Base-by-base conservation (phyloP, 2,329 filamentous ascomycete species). In the Rutstroemia sp. region DNA sequence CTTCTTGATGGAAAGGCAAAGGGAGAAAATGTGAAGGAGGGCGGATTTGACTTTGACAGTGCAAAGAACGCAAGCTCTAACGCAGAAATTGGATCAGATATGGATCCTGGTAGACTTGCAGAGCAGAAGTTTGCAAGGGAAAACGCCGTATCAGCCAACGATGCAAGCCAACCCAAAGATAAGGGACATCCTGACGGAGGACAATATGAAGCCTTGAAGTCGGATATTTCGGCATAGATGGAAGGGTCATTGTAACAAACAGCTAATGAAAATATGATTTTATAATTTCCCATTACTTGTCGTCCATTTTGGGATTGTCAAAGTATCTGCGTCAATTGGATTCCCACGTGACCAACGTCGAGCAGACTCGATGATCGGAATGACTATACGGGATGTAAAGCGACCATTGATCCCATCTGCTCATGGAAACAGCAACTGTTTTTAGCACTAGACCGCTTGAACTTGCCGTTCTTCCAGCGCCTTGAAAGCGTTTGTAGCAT, bases 81-180 rank as follows among this genome's bases (percentile, higher is more conserved):
- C 38, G 53, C 72, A 4, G 73, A 78, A 62, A 73, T 75, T 58
- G 78, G 78, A 2, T 73, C 72, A 5, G 69, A 73, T 63, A 67
- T 77, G 57, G 78, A 81, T 61, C 78, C 78, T 4, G 71, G 72
- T 51, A 64, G 73, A 8, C 57, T 72, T 40, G 77, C 77, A 4
- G 77, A 78, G 67, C 60, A 69, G 42, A 72, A 73, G 61, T 71
- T 80, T 34, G 19, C 51, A 30, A 64, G 55, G 48, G 51, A 48
- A n/a, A 68, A 68, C 62, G 65, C 65, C 2, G 58, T 59, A 54
- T 51, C 40, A 16, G 60, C 38, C 5, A 52, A 44, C 10, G 52
- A 49, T 54, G 60, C 62, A 19, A 62, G 59, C 3, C 48, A 65
- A 8, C 65, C 65, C 1, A 64, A 38, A 42, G 60, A 66, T 52